These are phyloP conservation scores for Conringia planisiliqua DNA, from an alignment of 345 rosid genomes.

Conservation along the genomic window DNA sequence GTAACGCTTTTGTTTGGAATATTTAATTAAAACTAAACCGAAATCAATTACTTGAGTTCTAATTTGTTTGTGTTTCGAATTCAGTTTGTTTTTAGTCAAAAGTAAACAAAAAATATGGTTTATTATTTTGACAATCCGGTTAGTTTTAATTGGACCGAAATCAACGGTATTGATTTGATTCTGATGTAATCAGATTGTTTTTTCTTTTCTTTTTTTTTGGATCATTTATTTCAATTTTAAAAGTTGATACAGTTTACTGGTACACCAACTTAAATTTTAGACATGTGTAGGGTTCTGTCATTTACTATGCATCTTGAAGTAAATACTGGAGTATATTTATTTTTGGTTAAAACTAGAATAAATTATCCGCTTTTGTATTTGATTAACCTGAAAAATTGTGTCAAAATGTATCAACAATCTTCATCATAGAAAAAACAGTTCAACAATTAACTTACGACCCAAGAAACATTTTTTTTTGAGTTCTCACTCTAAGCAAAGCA, in stretches of 20 bases:
- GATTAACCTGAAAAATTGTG: neutral
- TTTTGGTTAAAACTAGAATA: neutral
- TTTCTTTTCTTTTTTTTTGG: neutral
- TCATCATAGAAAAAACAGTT: neutral
- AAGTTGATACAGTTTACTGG: neutral
- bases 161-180: neutral
- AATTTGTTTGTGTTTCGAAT: neutral
- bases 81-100: neutral
- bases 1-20: neutral
- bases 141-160: too few species aligned
- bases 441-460: neutral
- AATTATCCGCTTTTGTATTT: neutral
- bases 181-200: neutral
- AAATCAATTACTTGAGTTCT: neutral
- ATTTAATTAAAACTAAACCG: neutral
- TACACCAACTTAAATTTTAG: neutral
- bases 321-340: neutral
- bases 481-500: neutral
- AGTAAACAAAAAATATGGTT: too few species aligned
- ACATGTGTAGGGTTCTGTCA: neutral
- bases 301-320: neutral
- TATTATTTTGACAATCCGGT: too few species aligned
- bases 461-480: neutral
- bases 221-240: neutral
- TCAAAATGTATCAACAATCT: neutral